Evolutionary conservation across 1,139 yeast genomes (phyloP).

Genomic region (Chernovozyma aurita): DNA sequence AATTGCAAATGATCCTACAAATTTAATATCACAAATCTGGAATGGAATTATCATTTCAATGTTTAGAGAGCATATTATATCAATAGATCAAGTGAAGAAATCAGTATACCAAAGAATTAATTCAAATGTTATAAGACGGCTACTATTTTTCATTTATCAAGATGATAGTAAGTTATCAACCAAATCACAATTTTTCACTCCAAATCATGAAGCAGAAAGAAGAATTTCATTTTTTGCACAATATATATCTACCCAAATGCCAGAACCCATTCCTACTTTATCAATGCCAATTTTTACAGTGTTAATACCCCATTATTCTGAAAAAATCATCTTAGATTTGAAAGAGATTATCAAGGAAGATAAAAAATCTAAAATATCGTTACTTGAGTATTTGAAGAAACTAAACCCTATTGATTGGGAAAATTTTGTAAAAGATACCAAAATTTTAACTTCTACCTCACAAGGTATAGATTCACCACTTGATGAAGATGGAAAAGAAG

Average conservation of each 20-base stretch:
- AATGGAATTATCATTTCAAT: constrained; percentile 70
- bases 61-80: constrained; percentile 74
- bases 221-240: constrained; percentile 86
- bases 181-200: constrained; percentile 39
- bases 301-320: constrained; percentile 79
- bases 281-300: constrained; percentile 85
- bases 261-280: constrained; percentile 66
- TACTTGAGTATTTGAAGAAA: constrained; percentile 69
- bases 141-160: constrained; percentile 69
- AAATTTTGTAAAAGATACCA: constrained; percentile 64
- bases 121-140: constrained; percentile 46
- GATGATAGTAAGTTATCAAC: constrained; percentile 48
- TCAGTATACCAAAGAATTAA: constrained; percentile 52
- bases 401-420: constrained; percentile 74
- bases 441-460: constrained; percentile 18
- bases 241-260: constrained; percentile 72
- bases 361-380: constrained; percentile 54
- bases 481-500: constrained; percentile 1
- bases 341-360: constrained; percentile 66
- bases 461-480: neutral
- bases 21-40: constrained; percentile 71
- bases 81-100: constrained; percentile 63
- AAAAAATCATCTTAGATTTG: constrained; percentile 61
- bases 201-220: constrained; percentile 73
- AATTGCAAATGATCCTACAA: constrained; percentile 42